phyloP scores from a whole-genome alignment of 805 yeast genomes.

The Teunomyces stri region DNA sequence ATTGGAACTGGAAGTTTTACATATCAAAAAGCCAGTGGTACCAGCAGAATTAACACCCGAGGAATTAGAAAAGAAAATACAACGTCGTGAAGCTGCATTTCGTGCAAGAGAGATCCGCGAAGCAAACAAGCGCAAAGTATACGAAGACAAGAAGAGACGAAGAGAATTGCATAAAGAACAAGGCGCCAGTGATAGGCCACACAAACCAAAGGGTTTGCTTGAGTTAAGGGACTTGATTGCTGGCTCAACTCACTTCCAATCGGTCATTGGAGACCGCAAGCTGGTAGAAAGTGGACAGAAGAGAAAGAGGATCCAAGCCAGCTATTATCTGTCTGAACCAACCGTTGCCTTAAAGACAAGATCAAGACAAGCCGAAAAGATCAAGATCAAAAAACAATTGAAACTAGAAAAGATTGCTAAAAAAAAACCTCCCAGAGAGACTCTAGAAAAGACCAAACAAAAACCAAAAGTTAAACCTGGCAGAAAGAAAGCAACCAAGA shows the following conservation, averaged over 20 bases:
- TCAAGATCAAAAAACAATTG: constrained; percentile 6
- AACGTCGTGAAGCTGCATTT: not conserved
- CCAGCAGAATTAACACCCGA: not conserved
- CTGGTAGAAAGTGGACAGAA: constrained; percentile 32
- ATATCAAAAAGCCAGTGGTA: not conserved
- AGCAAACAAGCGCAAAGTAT: not conserved
- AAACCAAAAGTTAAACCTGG: constrained; percentile 4
- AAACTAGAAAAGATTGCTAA: constrained; percentile 10
- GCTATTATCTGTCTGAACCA: constrained; percentile 25
- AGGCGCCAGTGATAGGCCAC: not conserved
- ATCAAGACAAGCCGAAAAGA: constrained; percentile 9
- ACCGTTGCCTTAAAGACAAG: constrained; percentile 13
- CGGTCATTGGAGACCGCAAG: constrained; percentile 37
- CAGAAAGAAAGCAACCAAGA: constrained; percentile 12
- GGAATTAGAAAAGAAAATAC: not conserved
- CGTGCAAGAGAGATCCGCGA: constrained; percentile 4
- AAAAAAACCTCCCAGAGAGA: not conserved
- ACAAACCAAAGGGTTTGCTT: not conserved
- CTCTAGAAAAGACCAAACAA: constrained; percentile 1
- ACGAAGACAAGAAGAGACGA: not conserved
- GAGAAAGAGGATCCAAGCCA: constrained; percentile 28
- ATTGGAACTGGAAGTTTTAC: not conserved
- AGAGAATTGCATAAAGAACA: not conserved
- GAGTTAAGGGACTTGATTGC: constrained; percentile 12
- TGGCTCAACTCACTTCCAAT: constrained; percentile 37